These are phyloP conservation scores for Boechera retrofracta DNA, from an alignment of 345 rosid species.

Conservation along the genomic window DNA sequence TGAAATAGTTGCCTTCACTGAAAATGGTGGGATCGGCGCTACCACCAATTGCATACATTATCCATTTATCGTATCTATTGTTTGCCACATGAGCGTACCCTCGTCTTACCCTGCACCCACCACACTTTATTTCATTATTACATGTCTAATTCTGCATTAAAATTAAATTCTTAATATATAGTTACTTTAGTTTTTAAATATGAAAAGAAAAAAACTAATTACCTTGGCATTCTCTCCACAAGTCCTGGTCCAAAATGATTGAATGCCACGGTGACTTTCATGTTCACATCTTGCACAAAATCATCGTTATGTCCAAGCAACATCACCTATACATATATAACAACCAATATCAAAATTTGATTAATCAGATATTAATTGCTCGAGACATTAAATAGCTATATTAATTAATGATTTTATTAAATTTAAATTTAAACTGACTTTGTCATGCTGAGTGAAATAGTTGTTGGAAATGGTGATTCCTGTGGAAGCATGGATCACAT, in stretches of 20 bases:
- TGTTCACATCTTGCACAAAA: constrained; percentile 69
- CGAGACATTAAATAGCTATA: not conserved
- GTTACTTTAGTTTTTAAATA: not conserved
- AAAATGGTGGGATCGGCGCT: constrained; percentile 89
- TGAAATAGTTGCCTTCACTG: constrained; percentile 89
- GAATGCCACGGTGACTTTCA: constrained; percentile 86
- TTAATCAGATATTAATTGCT: not conserved
- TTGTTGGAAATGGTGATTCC: constrained; percentile 82
- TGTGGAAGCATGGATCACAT: constrained; percentile 85
- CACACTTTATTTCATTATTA: constrained; percentile 2
- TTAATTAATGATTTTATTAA: not conserved
- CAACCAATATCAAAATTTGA: not conserved
- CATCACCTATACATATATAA: constrained; percentile 60
- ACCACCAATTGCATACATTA: constrained; percentile 95
- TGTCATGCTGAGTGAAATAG: constrained; percentile 79
- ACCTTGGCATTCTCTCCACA: constrained; percentile 96
- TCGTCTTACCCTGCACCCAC: constrained; percentile 58
- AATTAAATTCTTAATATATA: not conserved
- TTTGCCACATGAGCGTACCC: constrained; percentile 96
- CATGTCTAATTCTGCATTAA: not conserved
- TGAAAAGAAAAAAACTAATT: not conserved
- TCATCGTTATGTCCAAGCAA: constrained; percentile 81
- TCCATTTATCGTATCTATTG: constrained; percentile 90
- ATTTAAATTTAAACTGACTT: constrained; percentile 47
- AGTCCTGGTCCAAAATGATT: constrained; percentile 87